Evolutionary conservation across 257 asterid species (phyloP), one percentile per base, ranked within the genome.

Genomic region (Penstemon newberryi): DNA sequence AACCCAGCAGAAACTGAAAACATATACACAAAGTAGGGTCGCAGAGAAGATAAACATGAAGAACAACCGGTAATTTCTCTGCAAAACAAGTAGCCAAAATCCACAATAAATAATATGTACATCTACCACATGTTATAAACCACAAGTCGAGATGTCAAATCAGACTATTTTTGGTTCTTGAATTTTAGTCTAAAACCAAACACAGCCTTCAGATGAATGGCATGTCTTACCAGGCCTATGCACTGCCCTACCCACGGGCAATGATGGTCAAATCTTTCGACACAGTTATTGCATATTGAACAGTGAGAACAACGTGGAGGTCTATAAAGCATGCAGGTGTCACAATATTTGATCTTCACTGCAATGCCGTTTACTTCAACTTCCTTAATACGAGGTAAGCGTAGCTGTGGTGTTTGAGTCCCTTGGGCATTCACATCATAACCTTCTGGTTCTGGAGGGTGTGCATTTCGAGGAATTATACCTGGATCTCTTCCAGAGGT

Each of bases 231-330:
- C 96, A 85, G 83, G 55, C 98, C 97, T 73, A 92, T 88, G 82
- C 98, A 92, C 73, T 92, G 98, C 40, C 98, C 98, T 54, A 92
- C 98, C 98, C 98, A 92, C 55, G 98, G 98, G 79, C 97, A 92
- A 78, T 90, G 98, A 72, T 90, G 97, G 78, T 92, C 97, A 80
- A 92, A 92, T 75, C 96, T 71, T 72, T 90, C 98, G 36, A 92
- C 98, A 46, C 97, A 92, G 75, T 92, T 92, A 76, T 92, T 92
- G 90, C 98, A 92, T 72, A 92, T 92, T 54, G 98, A 92, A 79
- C 98, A 92, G 71, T 92, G 98, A 49, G 98, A 90, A 80, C 98
- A 92, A 59, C 98, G 98, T 0, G 98, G 98, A 74, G 98, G 98
- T 60, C 98, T 82, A 70, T 92, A 92, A 61, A 92, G 96, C 98